Evolutionary conservation across 257 asterid species (phyloP), one percentile per base, ranked within the genome.

Genomic region (Salvia hispanica): DNA sequence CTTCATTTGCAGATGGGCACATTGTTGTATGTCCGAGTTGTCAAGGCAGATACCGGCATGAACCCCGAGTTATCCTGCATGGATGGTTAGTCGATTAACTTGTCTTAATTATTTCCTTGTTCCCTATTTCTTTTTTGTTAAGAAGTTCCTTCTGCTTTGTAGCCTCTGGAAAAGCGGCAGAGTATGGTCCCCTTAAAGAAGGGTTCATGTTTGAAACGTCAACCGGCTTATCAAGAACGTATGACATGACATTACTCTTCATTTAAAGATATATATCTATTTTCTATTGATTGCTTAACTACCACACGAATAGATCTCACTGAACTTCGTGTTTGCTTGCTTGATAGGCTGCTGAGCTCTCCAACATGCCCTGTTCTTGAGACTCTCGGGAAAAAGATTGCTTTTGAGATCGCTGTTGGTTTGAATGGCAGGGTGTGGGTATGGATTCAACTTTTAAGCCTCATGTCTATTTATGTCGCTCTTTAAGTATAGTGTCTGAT

Each of bases 371-470:
- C 96, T 9, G 92, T 88, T 37, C 95, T 91, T 60, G 97, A 94
- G 75, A 83, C 80, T 66, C 90, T 94, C 34, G 99, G 97, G 76
- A 94, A 94, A 80, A 89, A 86, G 80, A 83, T 94, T 13, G 91
- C 99, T 42, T 94, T 94, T 61, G 99, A 94, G 84, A 81, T 84
- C 64, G 99, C 99, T 21, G 89, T 91, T 51, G 99, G 99, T 58
- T 48, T 91, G 72, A 94, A 94, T 70, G 97, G 96, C 62, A 95
- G 97, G 62, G 88, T 88, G 69, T 94, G 99, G 99, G 99, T 92
- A 89, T 47, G 83, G 16, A 58, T 74, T 67, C 58, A 31, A 18
- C 21, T 18, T 18, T 18, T 18, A 18, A 18, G 34, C 40, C 62
- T 48, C 21, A 15, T 65, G 11, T 53, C 15, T 79, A 42, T 51